Evolutionary conservation across 441 rosid genomes (phyloP), one percentile per base, ranked within the genome.

Genomic region (Gossypium trilobum): DNA sequence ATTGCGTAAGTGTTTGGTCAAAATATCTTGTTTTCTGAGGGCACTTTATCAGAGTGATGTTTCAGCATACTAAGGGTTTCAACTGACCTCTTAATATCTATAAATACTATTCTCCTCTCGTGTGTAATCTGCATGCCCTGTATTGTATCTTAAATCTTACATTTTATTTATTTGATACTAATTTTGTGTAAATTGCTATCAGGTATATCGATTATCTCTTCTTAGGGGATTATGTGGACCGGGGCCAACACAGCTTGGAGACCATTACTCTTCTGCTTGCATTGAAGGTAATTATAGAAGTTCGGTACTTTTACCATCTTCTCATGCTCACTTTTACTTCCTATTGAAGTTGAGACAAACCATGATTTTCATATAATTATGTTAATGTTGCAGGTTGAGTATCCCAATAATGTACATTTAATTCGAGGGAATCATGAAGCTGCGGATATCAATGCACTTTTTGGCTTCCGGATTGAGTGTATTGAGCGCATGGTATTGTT

Each of bases 371-470:
- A 57, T 16, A 57, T 77, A 44, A 20, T 72, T 65, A 52, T 75
- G 65, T 73, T 73, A 44, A 25, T 70, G 14, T 75, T 87, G 70
- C 86, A 95, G 99, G 93, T 91, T 77, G 98, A 95, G 82, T 85
- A 95, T 88, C 93, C 92, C 27, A 80, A 83, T 71, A 92, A 91
- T 74, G 92, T 95, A 68, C 99, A 95, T 79, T 76, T 95, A 75
- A 95, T 95, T 84, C 97, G 99, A 29, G 99, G 99, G 74, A 95
- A 95, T 79, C 99, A 95, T 85, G 99, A 95, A 87, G 99, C 98
- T 61, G 97, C 97, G 16, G 99, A 92, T 80, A 92, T 95, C 70
- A 95, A 95, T 87, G 99, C 99, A 75, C 99, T 95, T 33, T 95
- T 95, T 84, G 99, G 99, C 68, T 95, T 95, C 81, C 85, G 98